phyloP scores from a whole-genome alignment of 2,329 filamentous ascomycete genomes.

The Fusarium sp. region DNA sequence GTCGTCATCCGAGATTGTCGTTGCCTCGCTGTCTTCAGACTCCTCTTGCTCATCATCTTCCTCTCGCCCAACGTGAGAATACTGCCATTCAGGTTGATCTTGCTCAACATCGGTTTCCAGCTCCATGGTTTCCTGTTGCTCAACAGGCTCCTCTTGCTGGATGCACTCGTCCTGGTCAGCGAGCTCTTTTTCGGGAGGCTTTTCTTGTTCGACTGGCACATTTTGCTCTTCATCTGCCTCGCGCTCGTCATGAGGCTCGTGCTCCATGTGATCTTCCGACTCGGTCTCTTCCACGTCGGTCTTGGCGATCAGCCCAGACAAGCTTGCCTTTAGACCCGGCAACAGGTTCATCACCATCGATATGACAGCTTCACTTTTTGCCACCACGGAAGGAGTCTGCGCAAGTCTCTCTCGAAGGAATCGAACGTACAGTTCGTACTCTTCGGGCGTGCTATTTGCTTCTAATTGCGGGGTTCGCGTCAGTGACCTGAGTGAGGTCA shows the following conservation, averaged over 20 bases:
- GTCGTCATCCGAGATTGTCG: neutral
- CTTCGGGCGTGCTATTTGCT: neutral
- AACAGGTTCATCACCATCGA: slow-evolving; percentile 2
- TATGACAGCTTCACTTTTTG: neutral
- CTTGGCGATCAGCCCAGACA: neutral
- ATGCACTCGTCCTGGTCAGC: neutral
- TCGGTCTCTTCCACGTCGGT: too few relatives aligned
- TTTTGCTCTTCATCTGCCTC: neutral
- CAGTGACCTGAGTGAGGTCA: neutral
- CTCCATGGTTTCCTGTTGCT: neutral
- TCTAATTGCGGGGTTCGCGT: neutral
- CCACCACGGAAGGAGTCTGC: fast-evolving
- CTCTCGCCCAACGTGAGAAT: neutral
- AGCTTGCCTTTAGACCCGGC: neutral
- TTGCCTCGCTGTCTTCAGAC: neutral
- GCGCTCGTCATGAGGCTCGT: neutral
- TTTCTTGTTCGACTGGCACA: neutral
- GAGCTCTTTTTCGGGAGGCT: neutral
- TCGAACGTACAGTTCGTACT: neutral
- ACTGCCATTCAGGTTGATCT: neutral
- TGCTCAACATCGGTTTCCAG: neutral
- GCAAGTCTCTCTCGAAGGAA: neutral
- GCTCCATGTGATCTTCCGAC: neutral
- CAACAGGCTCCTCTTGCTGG: neutral
- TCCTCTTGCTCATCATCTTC: neutral